Base-by-base conservation (phyloP, 495 filamentous ascomycete genomes). In the Cenococcum geophilum region DNA sequence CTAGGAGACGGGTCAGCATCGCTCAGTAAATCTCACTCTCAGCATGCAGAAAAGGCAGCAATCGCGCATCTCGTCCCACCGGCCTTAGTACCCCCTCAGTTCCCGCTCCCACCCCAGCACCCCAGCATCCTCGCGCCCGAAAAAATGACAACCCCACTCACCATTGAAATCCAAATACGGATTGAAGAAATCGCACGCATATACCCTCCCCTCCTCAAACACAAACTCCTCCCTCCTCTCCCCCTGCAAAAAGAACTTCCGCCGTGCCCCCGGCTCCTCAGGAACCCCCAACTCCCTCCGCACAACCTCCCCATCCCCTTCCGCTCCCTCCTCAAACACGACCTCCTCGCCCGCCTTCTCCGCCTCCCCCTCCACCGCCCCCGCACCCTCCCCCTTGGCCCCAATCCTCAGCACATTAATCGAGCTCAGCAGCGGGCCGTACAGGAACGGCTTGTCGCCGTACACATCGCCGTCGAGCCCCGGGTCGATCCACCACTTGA, bases 401-500 rank as follows among this genome's bases (percentile, higher is more conserved):
- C 89, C 88, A 18, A 90, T 77, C 22, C 82, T 74, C 20, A 97
- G 78, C 21, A 82, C 75, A 63, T 93, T 92, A 68, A 90, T 86
- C 5, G 82, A 84, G 22, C 82, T 84, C 25, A 92, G 68, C 12
- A 83, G 84, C 0, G 86, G 83, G 1, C 91, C 91, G 67, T 89
- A 95, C 1, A 97, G 73, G 68, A 89, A 89, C 12, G 92, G 92
- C 66, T 78, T 74, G 61, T 97, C 91, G 1, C 87, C 85, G 65
- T 95, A 92, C 0, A 85, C 82, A 69, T 97, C 92, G 32, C 89
- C 89, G 0, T 95, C 86, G 0, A 97, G 76, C 0, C 89, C 86
- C 0, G 92, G 92, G 68, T 97, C 92, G 49, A 96, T 82, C 68
- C 81, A 83, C 83, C 87, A 91, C 71, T 88, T 88, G n/a, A 92